Evolutionary conservation across 495 filamentous ascomycete species (phyloP), one percentile per base, ranked within the genome.

Genomic region (Xylaria intraflava): DNA sequence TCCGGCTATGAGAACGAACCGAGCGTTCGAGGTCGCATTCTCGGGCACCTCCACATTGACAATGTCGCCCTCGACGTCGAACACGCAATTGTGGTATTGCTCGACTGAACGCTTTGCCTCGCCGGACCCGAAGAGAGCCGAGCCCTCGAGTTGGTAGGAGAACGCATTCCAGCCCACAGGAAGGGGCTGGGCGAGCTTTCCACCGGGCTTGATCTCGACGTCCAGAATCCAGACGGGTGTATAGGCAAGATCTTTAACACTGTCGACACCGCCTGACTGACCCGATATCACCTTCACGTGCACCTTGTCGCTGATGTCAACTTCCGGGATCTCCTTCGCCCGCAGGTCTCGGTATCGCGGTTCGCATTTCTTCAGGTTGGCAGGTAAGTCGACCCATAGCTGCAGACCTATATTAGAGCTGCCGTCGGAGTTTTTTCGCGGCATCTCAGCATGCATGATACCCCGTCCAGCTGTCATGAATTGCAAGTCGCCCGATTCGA

Each of bases 391-490:
- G 27, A 96, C 92, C 92, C 92, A 96, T 5, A 96, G 73, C 72
- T 96, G 92, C 72, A 98, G 77, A 6, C 92, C 92, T 53, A 95
- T 82, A 62, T 89, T 95, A 41, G 85, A 75, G 41, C 72, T 79
- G 5, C 89, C 91, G 65, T 94, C 87, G 2, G 69, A 55, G 58
- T 88, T 88, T 65, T 89, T 85, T 40, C 83, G 78, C 17, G 92
- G 92, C 91, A 97, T 97, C 73, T 97, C 92, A 9, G 93, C 89
- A 65, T 97, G 92, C 78, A 97, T 86, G 64, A 96, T 95, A 6
- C 92, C 92, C 4, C 80, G 73, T 0, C 92, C 92, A 3, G 92
- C 92, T 0, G 92, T 96, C 92, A 97, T 97, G 80, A 97, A 97
- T 65, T 97, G 92, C 38, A 97, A 69, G 53, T 95, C 93, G 2